phyloP scores from a whole-genome alignment of 225 moss, liverwort and hornwort species.

The Marchantia polymorpha region DNA sequence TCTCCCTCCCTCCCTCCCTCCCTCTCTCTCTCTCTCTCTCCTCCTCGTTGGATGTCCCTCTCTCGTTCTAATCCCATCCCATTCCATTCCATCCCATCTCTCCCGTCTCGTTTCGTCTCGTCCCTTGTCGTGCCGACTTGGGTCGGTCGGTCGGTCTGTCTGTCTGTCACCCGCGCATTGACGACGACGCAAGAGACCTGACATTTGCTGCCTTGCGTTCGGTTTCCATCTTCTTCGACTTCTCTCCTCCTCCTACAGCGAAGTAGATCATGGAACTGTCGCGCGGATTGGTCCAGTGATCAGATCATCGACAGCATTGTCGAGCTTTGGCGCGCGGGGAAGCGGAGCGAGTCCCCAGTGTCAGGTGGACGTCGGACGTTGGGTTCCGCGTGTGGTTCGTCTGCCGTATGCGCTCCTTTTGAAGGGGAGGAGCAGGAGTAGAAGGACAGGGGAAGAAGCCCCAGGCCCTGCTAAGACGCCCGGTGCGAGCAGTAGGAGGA shows the following conservation, averaged over 20 bases:
- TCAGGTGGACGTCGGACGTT: not conserved
- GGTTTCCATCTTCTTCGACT: not conserved
- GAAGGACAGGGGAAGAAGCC: not conserved
- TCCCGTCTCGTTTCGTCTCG: not conserved
- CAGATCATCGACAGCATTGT: slow-evolving; percentile 1
- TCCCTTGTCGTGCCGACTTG: not conserved
- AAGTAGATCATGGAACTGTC: slow-evolving; percentile 12
- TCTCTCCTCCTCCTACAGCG: not conserved
- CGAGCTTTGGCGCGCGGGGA: not conserved
- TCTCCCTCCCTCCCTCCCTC: not conserved
- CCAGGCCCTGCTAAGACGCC: not conserved
- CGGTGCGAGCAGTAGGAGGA: not conserved
- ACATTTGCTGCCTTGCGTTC: not conserved
- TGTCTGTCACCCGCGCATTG: not conserved
- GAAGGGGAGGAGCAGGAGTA: slow-evolving; percentile 2
- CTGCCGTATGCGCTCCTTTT: not conserved
- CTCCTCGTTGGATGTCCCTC: not conserved
- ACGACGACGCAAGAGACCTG: not conserved
- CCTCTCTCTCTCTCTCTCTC: not conserved
- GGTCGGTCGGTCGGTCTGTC: not conserved
- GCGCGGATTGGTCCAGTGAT: slow-evolving; percentile 4
- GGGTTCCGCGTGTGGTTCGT: not conserved
- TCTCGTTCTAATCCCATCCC: not conserved
- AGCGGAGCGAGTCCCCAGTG: no score
- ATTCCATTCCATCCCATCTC: not conserved